A percentile compares a stretch with the other conserved stretches of the same genome.
Evolutionary conservation across 202 grass and related monocot species (phyloP).

Genomic region (Cymbopogon flexuosus): DNA sequence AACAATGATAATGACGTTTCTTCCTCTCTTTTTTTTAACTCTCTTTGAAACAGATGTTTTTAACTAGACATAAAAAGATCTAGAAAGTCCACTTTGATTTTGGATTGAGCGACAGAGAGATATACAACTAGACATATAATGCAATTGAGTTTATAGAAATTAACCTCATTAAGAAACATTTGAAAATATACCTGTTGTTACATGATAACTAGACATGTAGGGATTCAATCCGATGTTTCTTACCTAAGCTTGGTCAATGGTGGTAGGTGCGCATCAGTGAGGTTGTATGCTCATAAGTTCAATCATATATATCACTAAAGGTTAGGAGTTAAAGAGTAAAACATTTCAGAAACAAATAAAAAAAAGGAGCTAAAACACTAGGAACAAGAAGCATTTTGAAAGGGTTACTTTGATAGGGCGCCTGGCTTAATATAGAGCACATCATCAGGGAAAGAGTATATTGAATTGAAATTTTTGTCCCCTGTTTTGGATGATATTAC

Average conservation of each 20-base stretch:
- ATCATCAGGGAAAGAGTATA: constrained; percentile 8
- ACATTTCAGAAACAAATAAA: neutral
- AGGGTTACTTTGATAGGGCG: constrained; percentile 24
- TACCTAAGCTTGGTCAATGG: constrained; percentile 24
- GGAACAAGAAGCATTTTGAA: constrained; percentile 10
- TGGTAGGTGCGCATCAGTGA: neutral
- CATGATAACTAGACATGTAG: neutral
- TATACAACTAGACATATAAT: neutral
- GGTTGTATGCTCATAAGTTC: constrained; percentile 13
- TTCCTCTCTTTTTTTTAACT: neutral
- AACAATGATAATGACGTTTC: neutral
- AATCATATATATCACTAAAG: constrained; percentile 27
- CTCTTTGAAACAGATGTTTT: neutral
- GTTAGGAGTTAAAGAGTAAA: constrained; percentile 5
- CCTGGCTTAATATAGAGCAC: neutral
- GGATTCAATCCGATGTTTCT: constrained; percentile 18
- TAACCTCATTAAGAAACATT: neutral
- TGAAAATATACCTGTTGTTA: neutral
- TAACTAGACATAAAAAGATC: neutral
- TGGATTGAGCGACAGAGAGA: neutral
- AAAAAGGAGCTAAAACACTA: neutral
- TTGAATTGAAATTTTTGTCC: neutral
- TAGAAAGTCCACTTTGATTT: neutral
- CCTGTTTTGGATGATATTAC: neutral
- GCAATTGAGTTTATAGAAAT: neutral